These are phyloP conservation scores for Solioccasus polychromus DNA, from an alignment of 768 basidiomycete species.

Conservation along the genomic window DNA sequence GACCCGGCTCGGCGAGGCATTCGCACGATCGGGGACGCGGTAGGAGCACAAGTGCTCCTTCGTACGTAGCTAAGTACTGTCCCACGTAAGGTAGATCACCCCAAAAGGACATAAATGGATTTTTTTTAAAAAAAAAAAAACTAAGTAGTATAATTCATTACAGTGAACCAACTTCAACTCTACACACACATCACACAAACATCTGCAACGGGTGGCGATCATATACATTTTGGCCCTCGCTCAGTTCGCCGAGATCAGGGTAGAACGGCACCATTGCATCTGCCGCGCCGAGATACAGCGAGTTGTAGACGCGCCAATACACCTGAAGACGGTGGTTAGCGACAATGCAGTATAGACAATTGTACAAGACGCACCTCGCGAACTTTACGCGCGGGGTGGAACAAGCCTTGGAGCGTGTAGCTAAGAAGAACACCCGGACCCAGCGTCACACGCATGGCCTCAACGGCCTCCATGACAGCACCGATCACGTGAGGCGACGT, in stretches of 20 bases:
- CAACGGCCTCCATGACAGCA: constrained; percentile 96
- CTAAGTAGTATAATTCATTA: constrained; percentile 3
- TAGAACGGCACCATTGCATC: constrained; percentile 96
- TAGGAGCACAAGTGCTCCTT: too few species aligned
- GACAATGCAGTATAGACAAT: not conserved
- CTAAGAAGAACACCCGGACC: constrained; percentile 91
- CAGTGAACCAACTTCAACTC: not conserved
- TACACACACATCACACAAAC: constrained; percentile 56
- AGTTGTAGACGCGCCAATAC: constrained; percentile 96
- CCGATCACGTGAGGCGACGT: constrained; percentile 98
- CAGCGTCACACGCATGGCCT: constrained; percentile 94
- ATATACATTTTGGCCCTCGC: constrained; percentile 88
- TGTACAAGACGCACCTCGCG: constrained; percentile 66
- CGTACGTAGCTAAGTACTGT: too few species aligned
- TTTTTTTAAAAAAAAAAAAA: not conserved
- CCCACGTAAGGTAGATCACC: too few species aligned
- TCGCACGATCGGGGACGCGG: too few species aligned
- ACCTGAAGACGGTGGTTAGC: constrained; percentile 35
- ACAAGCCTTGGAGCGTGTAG: constrained; percentile 92
- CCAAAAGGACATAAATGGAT: too few species aligned
- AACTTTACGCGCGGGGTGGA: constrained; percentile 96
- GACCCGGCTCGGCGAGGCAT: too few species aligned
- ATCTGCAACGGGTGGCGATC: constrained; percentile 81
- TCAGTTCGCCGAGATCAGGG: constrained; percentile 85
- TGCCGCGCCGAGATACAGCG: constrained; percentile 84